Evolutionary conservation across 1,284 basidiomycete species (phyloP), one percentile per base, ranked within the genome.

Genomic region (Wolfiporia cocos): DNA sequence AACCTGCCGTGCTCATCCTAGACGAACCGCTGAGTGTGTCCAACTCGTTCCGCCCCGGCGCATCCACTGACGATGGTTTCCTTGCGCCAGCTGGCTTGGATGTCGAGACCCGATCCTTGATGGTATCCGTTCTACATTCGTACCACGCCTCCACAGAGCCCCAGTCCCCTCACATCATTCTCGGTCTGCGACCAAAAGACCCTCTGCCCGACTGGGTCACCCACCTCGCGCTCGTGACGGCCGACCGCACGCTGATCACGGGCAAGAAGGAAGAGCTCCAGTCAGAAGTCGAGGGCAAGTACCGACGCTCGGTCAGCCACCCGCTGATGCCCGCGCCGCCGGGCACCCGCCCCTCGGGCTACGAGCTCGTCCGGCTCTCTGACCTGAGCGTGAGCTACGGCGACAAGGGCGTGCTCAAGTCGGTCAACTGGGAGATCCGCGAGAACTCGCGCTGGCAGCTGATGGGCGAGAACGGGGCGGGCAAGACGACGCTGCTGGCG

Each of bases 401-500:
- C 17, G 19, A 19, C 12, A 41, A 43, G 10, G 33, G 85, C 77
- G 78, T 96, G 0, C 72, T 96, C 5, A 73, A 77, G 50, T 65
- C 81, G 38, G 77, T 95, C 42, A 72, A 75, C 46, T 96, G 92
- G 93, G 74, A 77, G 24, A 82, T 96, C 46, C 69, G 70, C 3
- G 73, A 78, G 49, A 90, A 90, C 23, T 82, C 92, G 34, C 72
- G 84, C 34, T 95, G 91, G 89, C 87, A 93, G 54, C 76, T 97
- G 7, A 77, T 84, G 55, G 92, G 93, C 9, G 67, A 81, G 15
- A 97, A 96, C 58, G 93, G 92, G 35, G 92, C 90, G 0, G 95
- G 95, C 2, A 99, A 99, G 67, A 95, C 94, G 0, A 98, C 95
- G 0, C 78, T 98, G 1, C 73, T 97, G n/a, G 85, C 94, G 3